Evolutionary conservation across 2,329 filamentous ascomycete genomes (phyloP).

Genomic region (Aspergillus brunneoviolaceus): DNA sequence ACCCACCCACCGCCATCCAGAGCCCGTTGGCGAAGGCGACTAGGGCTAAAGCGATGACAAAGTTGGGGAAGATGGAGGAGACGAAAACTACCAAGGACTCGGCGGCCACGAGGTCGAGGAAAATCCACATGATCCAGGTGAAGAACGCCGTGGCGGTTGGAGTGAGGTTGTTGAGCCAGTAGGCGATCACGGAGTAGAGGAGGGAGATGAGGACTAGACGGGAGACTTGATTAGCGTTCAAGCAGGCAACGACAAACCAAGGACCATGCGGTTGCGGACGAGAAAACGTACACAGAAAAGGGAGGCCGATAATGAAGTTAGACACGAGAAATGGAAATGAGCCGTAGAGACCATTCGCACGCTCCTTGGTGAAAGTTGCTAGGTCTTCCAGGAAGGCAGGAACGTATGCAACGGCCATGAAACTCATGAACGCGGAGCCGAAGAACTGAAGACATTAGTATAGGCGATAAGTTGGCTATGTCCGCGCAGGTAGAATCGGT

Average conservation of each 20-base stretch:
- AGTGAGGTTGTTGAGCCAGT: constrained; percentile 78
- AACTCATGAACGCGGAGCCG: constrained; percentile 72
- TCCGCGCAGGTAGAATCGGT: not conserved
- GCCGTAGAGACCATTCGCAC: constrained; percentile 77
- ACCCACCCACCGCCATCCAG: constrained; percentile 85
- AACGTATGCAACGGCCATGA: constrained; percentile 83
- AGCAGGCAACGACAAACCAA: not conserved
- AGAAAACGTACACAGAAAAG: constrained; percentile 63
- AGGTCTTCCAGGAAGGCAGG: constrained; percentile 80
- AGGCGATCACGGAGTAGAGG: constrained; percentile 72
- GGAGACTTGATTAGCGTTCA: not conserved
- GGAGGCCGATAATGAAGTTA: constrained; percentile 79
- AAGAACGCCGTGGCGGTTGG: constrained; percentile 67
- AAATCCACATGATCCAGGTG: constrained; percentile 79
- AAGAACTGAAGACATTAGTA: constrained; percentile 53
- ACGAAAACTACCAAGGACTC: constrained; percentile 80
- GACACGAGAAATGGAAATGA: constrained; percentile 69
- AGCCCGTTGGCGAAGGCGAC: constrained; percentile 84
- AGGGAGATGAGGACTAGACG: constrained; percentile 65
- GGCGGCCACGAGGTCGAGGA: constrained; percentile 77
- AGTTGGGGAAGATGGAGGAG: constrained; percentile 70
- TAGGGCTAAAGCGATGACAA: constrained; percentile 75
- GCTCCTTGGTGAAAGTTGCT: constrained; percentile 71
- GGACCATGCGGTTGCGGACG: not conserved
- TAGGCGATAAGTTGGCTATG: not conserved